Evolutionary conservation across 73 alveolate genomes (phyloP), one percentile per base, ranked within the genome.

Genomic region (Paramecium octaurelia): DNA sequence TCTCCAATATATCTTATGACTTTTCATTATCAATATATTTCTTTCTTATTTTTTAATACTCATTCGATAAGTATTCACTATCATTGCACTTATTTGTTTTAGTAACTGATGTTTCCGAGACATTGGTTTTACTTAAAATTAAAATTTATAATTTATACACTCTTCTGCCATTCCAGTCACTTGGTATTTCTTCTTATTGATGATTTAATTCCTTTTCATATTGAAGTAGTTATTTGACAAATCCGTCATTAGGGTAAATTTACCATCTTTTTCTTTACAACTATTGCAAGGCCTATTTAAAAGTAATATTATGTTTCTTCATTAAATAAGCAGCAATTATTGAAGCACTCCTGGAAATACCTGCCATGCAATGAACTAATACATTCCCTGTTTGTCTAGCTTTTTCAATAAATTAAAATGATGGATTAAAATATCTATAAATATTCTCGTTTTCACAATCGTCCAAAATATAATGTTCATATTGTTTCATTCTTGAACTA

Each of bases 311-410:
- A 68, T 88, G 92, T 31, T 88, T 90, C 14, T 87, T 93, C 97
- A 96, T 96, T 27, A 96, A 75, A 92, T 94, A 94, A 46, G 97
- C 93, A 24, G 95, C 93, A 0, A 95, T 93, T 38, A 96, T 42
- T 12, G 97, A 36, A 40, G 97, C 92, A 71, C 97, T 88, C 42
- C 98, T 93, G 8, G 97, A 95, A 1, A 88, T 91, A 9, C 98
- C 98, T 27, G 94, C 95, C 50, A 93, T 76, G 60, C 98, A 95
- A 95, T 95, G 98, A 34, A 95, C 97, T 50, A 95, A 92, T 57
- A 93, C 92, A 92, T 92, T 93, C 16, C 85, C 77, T 27, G 87
- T 35, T 59, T 76, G 16, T 10, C 75, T 40, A 1, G 42, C 76
- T 24, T 23, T 80, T 48, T 80, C 91, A 43, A 80, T 80, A 43